A percentile compares a stretch with the other conserved stretches of the same genome.
Conservation (phyloP, 192 early-diverging fungal species). For the Coemansia sp. region DNA sequence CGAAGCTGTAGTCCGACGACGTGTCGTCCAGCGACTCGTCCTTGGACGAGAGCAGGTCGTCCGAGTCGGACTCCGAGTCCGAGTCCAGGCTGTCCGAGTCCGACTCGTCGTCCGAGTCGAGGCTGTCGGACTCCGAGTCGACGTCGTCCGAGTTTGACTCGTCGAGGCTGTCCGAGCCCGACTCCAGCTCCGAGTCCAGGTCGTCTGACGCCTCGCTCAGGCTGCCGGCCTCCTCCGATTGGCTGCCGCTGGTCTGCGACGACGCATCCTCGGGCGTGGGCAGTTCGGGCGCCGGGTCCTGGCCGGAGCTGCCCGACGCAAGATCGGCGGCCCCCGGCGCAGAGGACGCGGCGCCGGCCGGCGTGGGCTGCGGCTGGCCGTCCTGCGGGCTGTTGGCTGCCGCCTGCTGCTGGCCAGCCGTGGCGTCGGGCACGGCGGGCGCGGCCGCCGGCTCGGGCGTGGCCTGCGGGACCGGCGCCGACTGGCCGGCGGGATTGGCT, state of each 20-base stretch:
- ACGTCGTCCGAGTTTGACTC: neutral
- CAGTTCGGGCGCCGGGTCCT: neutral
- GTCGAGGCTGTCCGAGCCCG: neutral
- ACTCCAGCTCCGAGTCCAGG: conserved; percentile 1
- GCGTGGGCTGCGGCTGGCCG: conserved; percentile 2
- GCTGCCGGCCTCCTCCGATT: neutral
- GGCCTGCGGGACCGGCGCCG: no score
- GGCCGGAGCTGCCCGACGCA: conserved; percentile 1
- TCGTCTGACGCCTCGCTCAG: neutral
- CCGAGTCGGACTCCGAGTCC: conserved; percentile 1
- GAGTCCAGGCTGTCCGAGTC: conserved; percentile 1
- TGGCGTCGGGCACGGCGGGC: conserved; percentile 6
- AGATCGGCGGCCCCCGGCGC: neutral
- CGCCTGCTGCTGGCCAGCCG: neutral
- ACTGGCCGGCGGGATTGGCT: neutral
- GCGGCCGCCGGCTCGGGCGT: conserved; percentile 4
- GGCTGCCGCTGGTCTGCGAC: neutral
- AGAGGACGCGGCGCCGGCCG: neutral
- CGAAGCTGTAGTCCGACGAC: conserved; percentile 6
- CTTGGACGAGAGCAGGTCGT: conserved; percentile 6
- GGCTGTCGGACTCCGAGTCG: neutral
- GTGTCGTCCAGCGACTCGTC: neutral
- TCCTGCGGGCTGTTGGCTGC: neutral
- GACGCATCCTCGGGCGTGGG: neutral
- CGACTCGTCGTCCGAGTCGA: conserved; percentile 6